Percentiles rank a stretch among this genome's conserved stretches.
phyloP scores from a whole-genome alignment of 164 flowering plant genomes.

The Sedum album region DNA sequence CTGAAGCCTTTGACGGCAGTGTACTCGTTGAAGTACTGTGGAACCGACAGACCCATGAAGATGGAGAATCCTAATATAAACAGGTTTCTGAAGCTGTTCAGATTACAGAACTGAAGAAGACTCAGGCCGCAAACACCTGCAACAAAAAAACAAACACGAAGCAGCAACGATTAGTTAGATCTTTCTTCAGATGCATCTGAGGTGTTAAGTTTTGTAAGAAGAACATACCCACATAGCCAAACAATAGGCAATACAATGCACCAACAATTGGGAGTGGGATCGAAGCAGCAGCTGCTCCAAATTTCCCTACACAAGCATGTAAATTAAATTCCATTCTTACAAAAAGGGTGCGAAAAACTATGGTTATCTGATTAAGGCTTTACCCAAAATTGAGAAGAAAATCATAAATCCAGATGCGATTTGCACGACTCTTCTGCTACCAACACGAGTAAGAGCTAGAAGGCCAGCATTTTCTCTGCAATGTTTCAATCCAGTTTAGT shows the following conservation, averaged over 20 bases:
- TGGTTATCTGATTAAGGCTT: too few relatives aligned
- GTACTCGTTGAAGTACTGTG: too few relatives aligned
- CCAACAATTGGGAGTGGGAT: conserved; percentile 67
- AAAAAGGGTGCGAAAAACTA: too few relatives aligned
- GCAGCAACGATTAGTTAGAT: background rate
- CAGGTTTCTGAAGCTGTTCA: conserved; percentile 67
- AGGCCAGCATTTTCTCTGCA: conserved; percentile 83
- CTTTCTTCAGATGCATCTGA: background rate
- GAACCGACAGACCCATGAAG: too few relatives aligned
- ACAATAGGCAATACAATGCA: conserved; percentile 63
- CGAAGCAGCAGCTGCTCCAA: conserved; percentile 76
- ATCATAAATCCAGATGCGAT: conserved; percentile 72
- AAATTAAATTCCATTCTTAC: background rate
- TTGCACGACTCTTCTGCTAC: conserved; percentile 78
- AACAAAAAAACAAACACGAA: background rate
- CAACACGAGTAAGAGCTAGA: conserved; percentile 71
- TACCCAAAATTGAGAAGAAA: too few relatives aligned
- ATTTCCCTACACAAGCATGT: conserved; percentile 42
- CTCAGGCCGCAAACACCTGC: conserved; percentile 68
- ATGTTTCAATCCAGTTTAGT: background rate
- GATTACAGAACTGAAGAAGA: too few relatives aligned
- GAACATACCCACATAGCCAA: conserved; percentile 73
- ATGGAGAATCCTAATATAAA: conserved; percentile 79
- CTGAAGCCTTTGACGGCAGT: conserved; percentile 43
- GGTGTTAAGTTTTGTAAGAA: background rate